Conservation (phyloP, 2,329 filamentous ascomycete species). For the Scolecobasidium constrictum region DNA sequence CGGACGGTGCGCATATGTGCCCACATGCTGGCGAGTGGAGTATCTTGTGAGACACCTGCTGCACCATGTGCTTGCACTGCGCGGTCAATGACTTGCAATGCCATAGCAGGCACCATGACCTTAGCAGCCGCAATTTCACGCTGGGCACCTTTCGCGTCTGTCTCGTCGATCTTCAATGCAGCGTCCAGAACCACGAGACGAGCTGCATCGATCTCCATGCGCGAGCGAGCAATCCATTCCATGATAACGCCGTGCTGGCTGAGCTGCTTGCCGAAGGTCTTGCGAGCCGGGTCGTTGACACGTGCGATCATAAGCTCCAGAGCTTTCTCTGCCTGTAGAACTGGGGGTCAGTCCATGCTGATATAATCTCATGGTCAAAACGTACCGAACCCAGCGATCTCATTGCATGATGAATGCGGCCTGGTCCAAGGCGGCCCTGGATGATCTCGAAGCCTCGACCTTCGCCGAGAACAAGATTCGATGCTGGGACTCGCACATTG, state of each 20-base stretch:
- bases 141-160: slow-evolving; percentile 77
- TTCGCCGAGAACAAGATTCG: slow-evolving; percentile 81
- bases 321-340: slow-evolving; percentile 55
- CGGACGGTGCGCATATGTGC: slow-evolving; percentile 69
- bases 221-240: slow-evolving; percentile 84
- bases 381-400: slow-evolving; percentile 58
- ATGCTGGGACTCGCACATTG: slow-evolving; percentile 75
- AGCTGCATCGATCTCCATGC: slow-evolving; percentile 87
- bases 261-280: slow-evolving; percentile 80
- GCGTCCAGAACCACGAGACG: slow-evolving; percentile 88
- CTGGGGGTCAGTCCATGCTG: background rate
- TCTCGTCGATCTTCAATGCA: slow-evolving; percentile 84
- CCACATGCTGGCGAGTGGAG: slow-evolving; percentile 71
- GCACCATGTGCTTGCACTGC: slow-evolving; percentile 89
- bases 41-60: slow-evolving; percentile 87
- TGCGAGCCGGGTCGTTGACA: slow-evolving; percentile 85
- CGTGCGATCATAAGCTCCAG: slow-evolving; percentile 92
- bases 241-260: slow-evolving; percentile 88
- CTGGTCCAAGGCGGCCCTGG: slow-evolving; percentile 88
- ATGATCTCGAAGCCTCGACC: slow-evolving; percentile 97
- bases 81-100: slow-evolving; percentile 81
- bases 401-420: slow-evolving; percentile 97
- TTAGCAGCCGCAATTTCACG: slow-evolving; percentile 95
- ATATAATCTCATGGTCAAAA: background rate
- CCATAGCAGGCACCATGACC: slow-evolving; percentile 73